These are phyloP conservation scores for Xylaria curta DNA, from an alignment of 495 filamentous ascomycete species.

Conservation along the genomic window DNA sequence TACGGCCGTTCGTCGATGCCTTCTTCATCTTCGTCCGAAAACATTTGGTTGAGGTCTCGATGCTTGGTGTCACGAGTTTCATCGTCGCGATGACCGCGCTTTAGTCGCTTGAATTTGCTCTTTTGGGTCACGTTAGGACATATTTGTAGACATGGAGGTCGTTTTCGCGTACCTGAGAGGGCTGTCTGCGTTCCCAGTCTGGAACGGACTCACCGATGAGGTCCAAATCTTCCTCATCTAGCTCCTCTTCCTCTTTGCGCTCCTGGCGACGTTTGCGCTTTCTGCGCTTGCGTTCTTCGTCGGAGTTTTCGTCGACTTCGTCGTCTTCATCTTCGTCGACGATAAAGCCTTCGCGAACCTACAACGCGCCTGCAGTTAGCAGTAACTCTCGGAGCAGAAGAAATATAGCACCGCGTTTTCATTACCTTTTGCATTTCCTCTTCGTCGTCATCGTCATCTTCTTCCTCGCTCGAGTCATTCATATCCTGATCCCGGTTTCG, in stretches of 20 bases:
- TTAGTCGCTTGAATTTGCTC: slow-evolving; percentile 93
- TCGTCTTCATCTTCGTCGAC: slow-evolving; percentile 91
- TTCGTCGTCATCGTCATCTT: slow-evolving; percentile 93
- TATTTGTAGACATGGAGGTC: not conserved
- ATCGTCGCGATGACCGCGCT: slow-evolving; percentile 86
- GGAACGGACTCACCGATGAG: slow-evolving; percentile 83
- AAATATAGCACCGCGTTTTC: not conserved
- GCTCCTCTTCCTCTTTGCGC: slow-evolving; percentile 83
- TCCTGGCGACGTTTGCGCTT: slow-evolving; percentile 75
- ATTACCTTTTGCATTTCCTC: slow-evolving; percentile 67
- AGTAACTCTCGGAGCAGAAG: not conserved
- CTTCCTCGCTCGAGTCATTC: slow-evolving; percentile 95
- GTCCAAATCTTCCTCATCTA: slow-evolving; percentile 97
- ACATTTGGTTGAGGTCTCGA: slow-evolving; percentile 85
- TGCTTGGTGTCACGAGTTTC: slow-evolving; percentile 62
- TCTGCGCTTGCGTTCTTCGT: slow-evolving; percentile 64
- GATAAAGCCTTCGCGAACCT: slow-evolving; percentile 95
- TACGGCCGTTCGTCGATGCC: slow-evolving; percentile 63
- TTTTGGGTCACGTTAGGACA: slow-evolving; percentile 50
- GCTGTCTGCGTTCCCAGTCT: slow-evolving; percentile 66
- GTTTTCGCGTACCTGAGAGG: slow-evolving; percentile 61
- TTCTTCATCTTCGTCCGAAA: slow-evolving; percentile 93
- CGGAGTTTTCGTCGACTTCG: slow-evolving; percentile 67
- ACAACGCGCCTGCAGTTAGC: slow-evolving; percentile 20
- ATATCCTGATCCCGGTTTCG: slow-evolving; percentile 58